Evolutionary conservation across 495 filamentous ascomycete species (phyloP).

Genomic region (Staphylotrichum tortipilum): DNA sequence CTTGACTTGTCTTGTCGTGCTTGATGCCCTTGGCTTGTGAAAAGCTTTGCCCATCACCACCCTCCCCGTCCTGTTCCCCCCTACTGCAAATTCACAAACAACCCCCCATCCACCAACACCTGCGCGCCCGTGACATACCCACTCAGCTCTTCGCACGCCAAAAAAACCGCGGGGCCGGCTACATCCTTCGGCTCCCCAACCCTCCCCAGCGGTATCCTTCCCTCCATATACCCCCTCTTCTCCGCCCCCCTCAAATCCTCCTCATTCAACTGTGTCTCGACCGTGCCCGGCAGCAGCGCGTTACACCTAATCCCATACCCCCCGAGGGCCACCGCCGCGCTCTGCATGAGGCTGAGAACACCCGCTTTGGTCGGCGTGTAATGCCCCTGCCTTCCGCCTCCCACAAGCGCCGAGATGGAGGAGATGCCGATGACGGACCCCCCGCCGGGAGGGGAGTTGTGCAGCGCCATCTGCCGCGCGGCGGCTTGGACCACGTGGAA

Average conservation of each 20-base stretch:
- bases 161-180: slow-evolving; percentile 76
- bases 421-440: slow-evolving; percentile 69
- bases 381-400: slow-evolving; percentile 70
- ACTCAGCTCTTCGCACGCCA: slow-evolving; percentile 70
- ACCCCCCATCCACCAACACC: slow-evolving; percentile 76
- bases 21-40: too few species aligned
- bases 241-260: slow-evolving; percentile 59
- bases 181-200: slow-evolving; percentile 61
- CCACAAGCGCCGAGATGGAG: slow-evolving; percentile 78
- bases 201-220: slow-evolving; percentile 69
- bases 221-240: slow-evolving; percentile 80
- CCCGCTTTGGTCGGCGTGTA: slow-evolving; percentile 93
- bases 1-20: too few species aligned
- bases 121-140: slow-evolving; percentile 77
- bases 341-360: slow-evolving; percentile 76
- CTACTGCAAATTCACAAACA: slow-evolving; percentile 52
- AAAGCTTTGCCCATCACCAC: too few species aligned
- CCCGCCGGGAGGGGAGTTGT: slow-evolving; percentile 54
- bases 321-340: slow-evolving; percentile 67
- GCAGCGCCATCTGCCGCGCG: slow-evolving; percentile 63
- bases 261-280: slow-evolving; percentile 80
- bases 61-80: too few species aligned
- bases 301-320: slow-evolving; percentile 74
- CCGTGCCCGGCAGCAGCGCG: slow-evolving; percentile 76
- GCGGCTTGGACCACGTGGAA: slow-evolving; percentile 83